Evolutionary conservation across 345 rosid genomes (phyloP), one percentile per base, ranked within the genome.

Genomic region (Pseudoturritis turrita): DNA sequence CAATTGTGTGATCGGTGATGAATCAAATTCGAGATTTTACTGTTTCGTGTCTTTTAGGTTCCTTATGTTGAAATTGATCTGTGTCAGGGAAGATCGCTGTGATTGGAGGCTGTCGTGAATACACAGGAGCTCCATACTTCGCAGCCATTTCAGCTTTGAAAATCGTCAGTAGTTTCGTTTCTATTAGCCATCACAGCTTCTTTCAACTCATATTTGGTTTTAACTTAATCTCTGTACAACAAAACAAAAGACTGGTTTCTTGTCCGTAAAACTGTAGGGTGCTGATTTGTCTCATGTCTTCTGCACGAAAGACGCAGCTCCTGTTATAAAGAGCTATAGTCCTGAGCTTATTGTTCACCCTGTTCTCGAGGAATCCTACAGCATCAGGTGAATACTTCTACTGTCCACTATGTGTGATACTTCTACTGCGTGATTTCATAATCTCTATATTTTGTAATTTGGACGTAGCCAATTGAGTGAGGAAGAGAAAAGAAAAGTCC

Each of bases 231-330:
- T 41, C 8, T 11, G 4, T 46, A 28, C 13, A n/a, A 39, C 50
- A 25, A 18, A 39, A 31, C 26, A 6, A 33, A 54, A 39, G 12
- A 43, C 22, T 52, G 3, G 5, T 62, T 50, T 35, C 60, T 63
- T 39, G 13, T 46, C 62, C 0, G 3, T 21, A 10, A 40, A 10
- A 7, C 36, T 74, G 64, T 72, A 88, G 98, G 98, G 99, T 60
- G 96, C 96, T 47, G 99, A 91, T 87, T 83, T 95, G 77, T 88
- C 99, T 10, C 99, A 91, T 85, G 96, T 95, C 50, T 95, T 95
- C 83, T 95, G 98, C 75, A 91, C 99, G 1, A 86, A 86, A 81
- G 99, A 90, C 79, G 99, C 96, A 75, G 99, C 96, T 62, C 82
- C 88, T 7, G 96, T 95, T 64, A 89, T 95, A 54, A 95, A 95